Evolutionary conservation across 371 early-diverging fungal genomes (phyloP).

Genomic region (Rhizopus stolonifer): DNA sequence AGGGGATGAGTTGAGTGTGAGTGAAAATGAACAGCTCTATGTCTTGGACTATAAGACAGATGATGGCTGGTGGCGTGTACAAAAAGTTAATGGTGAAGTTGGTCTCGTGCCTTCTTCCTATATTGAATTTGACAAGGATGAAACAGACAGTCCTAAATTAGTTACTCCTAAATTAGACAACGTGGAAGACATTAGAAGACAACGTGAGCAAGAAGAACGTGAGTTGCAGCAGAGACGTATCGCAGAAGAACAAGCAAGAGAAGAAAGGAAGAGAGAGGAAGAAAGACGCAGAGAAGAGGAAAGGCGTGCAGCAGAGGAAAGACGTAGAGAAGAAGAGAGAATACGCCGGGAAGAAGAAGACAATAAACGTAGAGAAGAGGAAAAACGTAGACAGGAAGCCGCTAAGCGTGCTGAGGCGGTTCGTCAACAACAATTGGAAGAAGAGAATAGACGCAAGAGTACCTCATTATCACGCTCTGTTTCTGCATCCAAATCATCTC

Average conservation of each 20-base stretch:
- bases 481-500: slow-evolving; percentile 11
- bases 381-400: slow-evolving; percentile 15
- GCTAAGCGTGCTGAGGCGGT: slow-evolving; percentile 40
- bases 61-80: slow-evolving; percentile 76
- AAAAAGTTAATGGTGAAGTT: slow-evolving; percentile 42
- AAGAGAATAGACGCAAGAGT: slow-evolving; percentile 30
- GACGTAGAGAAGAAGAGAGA: slow-evolving; percentile 9
- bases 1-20: slow-evolving; percentile 74
- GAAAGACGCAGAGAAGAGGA: slow-evolving; percentile 6
- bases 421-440: slow-evolving; percentile 39
- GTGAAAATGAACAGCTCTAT: slow-evolving; percentile 73
- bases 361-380: slow-evolving; percentile 19
- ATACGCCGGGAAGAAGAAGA: too few species aligned
- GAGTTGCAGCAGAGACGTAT: slow-evolving; percentile 19
- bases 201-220: slow-evolving; percentile 29
- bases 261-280: slow-evolving; percentile 7
- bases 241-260: slow-evolving; percentile 16
- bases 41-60: slow-evolving; percentile 73
- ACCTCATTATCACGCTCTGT: slow-evolving; percentile 24
- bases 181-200: slow-evolving; percentile 23
- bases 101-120: slow-evolving; percentile 63
- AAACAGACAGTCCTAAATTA: slow-evolving; percentile 12
- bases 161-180: slow-evolving; percentile 22
- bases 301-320: too few species aligned
- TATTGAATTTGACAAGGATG: slow-evolving; percentile 49